Conservation (phyloP, 345 rosid species). For the Salix viminalis region DNA sequence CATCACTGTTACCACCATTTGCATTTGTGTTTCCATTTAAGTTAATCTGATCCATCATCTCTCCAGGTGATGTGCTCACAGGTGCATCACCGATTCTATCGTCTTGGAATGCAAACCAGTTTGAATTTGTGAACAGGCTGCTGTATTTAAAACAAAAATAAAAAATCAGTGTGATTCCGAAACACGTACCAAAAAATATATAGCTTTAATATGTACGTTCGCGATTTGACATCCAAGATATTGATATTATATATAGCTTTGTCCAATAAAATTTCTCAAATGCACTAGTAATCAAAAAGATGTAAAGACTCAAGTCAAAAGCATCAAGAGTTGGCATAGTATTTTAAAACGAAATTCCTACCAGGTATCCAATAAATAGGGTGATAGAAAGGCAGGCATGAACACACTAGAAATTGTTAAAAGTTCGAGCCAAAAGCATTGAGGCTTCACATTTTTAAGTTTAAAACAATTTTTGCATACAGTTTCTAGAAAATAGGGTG, state of each 20-base stretch:
- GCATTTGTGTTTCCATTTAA: conserved; percentile 44
- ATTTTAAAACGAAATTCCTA: not conserved
- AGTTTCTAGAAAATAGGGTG: not conserved
- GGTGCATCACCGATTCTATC: conserved; percentile 56
- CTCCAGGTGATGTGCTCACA: conserved; percentile 45
- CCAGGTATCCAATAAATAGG: not conserved
- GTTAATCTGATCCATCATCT: conserved; percentile 76
- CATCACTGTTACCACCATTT: conserved; percentile 71
- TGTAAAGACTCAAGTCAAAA: not conserved
- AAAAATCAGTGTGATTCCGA: not conserved
- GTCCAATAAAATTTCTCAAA: not conserved
- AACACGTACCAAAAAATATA: not conserved
- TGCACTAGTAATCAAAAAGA: not conserved
- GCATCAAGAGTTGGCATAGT: not conserved
- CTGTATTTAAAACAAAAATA: conserved; percentile 19
- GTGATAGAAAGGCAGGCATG: not conserved
- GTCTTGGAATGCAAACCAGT: conserved; percentile 98
- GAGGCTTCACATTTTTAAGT: not conserved
- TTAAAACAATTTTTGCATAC: not conserved
- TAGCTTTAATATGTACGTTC: not conserved
- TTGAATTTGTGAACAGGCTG: conserved; percentile 86
- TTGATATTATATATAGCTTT: not conserved
- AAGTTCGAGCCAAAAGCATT: not conserved
- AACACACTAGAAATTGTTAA: not conserved
- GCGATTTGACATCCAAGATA: not conserved